These are phyloP conservation scores for Auricularia auricula-judae DNA, from an alignment of 768 basidiomycete genomes.

Conservation along the genomic window DNA sequence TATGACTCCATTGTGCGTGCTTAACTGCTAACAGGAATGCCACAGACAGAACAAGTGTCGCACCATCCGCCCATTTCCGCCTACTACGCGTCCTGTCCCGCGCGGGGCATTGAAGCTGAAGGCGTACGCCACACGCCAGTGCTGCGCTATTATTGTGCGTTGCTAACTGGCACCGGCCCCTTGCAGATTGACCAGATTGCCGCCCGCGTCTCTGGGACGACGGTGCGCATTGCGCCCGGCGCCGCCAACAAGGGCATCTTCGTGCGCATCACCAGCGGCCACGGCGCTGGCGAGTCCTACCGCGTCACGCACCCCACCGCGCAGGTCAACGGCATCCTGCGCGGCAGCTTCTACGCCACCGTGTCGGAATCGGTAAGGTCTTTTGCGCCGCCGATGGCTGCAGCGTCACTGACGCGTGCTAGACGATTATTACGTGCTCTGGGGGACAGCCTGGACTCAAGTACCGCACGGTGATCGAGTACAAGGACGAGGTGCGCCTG, in stretches of 20 bases:
- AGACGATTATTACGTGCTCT: slow-evolving; percentile 66
- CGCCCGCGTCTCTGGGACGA: slow-evolving; percentile 83
- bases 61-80: slow-evolving; percentile 95
- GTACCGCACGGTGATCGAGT: slow-evolving; percentile 79
- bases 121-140: slow-evolving; percentile 30
- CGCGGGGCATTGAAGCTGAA: slow-evolving; percentile 53
- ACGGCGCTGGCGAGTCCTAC: slow-evolving; percentile 69
- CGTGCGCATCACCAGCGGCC: slow-evolving; percentile 62
- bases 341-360: slow-evolving; percentile 87
- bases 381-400: slow-evolving; percentile 2
- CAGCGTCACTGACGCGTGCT: background rate
- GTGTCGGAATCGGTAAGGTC: slow-evolving; percentile 48
- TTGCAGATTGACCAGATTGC: slow-evolving; percentile 73
- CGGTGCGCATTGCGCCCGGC: slow-evolving; percentile 74
- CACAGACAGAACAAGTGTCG: slow-evolving; percentile 80
- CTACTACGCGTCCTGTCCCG: slow-evolving; percentile 68
- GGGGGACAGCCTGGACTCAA: slow-evolving; percentile 47
- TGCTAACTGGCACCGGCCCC: background rate
- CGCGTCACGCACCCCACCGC: slow-evolving; percentile 86
- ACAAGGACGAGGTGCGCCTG: slow-evolving; percentile 81
- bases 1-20: background rate
- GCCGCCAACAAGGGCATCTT: slow-evolving; percentile 82
- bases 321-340: slow-evolving; percentile 80
- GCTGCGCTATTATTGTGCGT: background rate
- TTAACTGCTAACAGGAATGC: background rate